Percentiles rank a stretch among this genome's conserved stretches.
Evolutionary conservation across 2,329 filamentous ascomycete genomes (phyloP).

Genomic region (Trichoderma koningiopsis): DNA sequence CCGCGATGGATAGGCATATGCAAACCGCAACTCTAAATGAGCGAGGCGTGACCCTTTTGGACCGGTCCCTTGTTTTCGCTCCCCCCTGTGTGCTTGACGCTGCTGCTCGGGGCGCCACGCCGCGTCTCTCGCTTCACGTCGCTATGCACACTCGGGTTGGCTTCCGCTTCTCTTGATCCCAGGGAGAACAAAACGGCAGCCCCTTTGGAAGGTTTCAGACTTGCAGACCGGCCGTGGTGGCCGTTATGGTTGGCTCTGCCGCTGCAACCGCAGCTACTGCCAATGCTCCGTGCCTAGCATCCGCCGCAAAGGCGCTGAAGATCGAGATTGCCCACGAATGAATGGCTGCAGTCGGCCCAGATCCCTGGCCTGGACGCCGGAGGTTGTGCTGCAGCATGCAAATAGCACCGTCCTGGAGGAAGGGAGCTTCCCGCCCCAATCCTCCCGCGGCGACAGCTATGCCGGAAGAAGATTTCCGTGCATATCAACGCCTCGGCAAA

Average conservation of each 20-base stretch:
- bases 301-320: not conserved
- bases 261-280: constrained; percentile 6
- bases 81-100: not conserved
- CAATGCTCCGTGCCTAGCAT: not conserved
- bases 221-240: not conserved
- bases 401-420: not conserved
- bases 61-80: not conserved
- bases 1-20: constrained; percentile 9
- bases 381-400: constrained; percentile 5
- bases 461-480: constrained; percentile 6
- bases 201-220: not conserved
- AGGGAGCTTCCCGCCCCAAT: not conserved
- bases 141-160: not conserved
- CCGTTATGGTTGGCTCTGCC: constrained; percentile 5
- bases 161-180: not conserved
- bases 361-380: not conserved
- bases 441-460: constrained; percentile 6
- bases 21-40: constrained; percentile 9
- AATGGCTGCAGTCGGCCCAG: not conserved
- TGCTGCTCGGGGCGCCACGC: not conserved
- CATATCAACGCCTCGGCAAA: constrained; percentile 8
- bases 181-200: not conserved
- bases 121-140: not conserved
- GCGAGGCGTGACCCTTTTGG: constrained; percentile 16
- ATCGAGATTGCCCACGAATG: constrained; percentile 3